These are phyloP conservation scores for Lagenidium giganteum DNA, from an alignment of 352 stramenopile genomes.

Conservation along the genomic window DNA sequence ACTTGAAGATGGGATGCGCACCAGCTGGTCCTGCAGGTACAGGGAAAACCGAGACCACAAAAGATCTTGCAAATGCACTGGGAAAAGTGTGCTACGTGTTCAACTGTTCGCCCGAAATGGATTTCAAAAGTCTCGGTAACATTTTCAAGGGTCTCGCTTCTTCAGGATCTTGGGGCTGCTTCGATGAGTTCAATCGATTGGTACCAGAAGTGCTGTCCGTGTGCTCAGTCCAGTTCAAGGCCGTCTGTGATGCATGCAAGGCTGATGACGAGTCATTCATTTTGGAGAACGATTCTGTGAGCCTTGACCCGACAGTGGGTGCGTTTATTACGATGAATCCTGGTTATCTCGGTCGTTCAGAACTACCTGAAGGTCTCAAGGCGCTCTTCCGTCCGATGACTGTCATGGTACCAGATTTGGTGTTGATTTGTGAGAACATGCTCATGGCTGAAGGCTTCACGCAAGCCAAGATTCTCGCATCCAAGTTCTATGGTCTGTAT, in stretches of 20 bases:
- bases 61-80: slow-evolving; percentile 92
- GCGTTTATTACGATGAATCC: slow-evolving; percentile 98
- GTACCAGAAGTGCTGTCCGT: slow-evolving; percentile 93
- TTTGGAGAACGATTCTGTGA: slow-evolving; percentile 93
- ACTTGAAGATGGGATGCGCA: slow-evolving; percentile 87
- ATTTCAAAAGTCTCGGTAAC: slow-evolving; percentile 95
- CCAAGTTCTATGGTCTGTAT: slow-evolving; percentile 96
- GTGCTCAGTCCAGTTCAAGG: slow-evolving; percentile 95
- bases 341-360: slow-evolving; percentile 92
- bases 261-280: slow-evolving; percentile 91
- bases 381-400: slow-evolving; percentile 95
- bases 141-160: slow-evolving; percentile 96
- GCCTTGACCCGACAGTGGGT: slow-evolving; percentile 89
- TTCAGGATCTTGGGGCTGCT: slow-evolving; percentile 94
- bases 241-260: slow-evolving; percentile 94
- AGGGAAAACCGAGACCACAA: slow-evolving; percentile 95
- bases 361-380: slow-evolving; percentile 94
- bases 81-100: slow-evolving; percentile 96
- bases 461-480: slow-evolving; percentile 91
- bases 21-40: slow-evolving; percentile 83
- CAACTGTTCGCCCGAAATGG: slow-evolving; percentile 96
- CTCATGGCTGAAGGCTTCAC: slow-evolving; percentile 96
- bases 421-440: slow-evolving; percentile 98
- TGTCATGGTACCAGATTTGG: slow-evolving; percentile 94
- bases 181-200: slow-evolving; percentile 96